phyloP scores from a whole-genome alignment of 2,329 filamentous ascomycete genomes.

The Aschersonia sp. region DNA sequence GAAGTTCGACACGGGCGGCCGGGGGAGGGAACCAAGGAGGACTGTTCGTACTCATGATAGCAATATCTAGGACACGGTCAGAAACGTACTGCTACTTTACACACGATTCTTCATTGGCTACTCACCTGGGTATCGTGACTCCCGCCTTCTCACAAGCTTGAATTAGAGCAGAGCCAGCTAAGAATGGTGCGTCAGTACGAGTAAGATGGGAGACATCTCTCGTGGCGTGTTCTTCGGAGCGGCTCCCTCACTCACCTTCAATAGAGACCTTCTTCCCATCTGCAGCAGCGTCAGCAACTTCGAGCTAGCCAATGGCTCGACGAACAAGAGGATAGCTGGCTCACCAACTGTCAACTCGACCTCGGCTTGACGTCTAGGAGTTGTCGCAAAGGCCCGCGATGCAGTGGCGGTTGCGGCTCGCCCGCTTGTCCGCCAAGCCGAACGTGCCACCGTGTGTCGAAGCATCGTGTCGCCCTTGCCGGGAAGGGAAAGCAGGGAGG shows the following conservation, averaged over 20 bases:
- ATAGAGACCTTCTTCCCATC: conserved; percentile 98
- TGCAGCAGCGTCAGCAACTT: conserved; percentile 24
- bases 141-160: conserved; percentile 99
- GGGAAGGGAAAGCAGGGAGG: conserved; percentile 18
- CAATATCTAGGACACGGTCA: conserved; percentile 55
- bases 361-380: conserved; percentile 66
- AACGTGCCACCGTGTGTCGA: conserved; percentile 53
- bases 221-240: conserved; percentile 1
- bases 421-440: conserved; percentile 51
- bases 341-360: conserved; percentile 92
- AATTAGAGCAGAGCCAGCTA: conserved; percentile 91
- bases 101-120: background rate
- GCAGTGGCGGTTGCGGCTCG: conserved; percentile 41
- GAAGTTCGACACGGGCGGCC: conserved; percentile 1
- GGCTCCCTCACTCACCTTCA: conserved; percentile 53
- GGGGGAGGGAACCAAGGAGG: background rate
- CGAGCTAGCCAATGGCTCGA: background rate
- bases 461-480: conserved; percentile 53
- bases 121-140: conserved; percentile 66
- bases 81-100: background rate
- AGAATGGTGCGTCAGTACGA: background rate
- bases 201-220: conserved; percentile 10
- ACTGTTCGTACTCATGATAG: conserved; percentile 74
- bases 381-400: conserved; percentile 71
- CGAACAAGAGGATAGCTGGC: conserved; percentile 7